Percentiles rank a stretch among this genome's conserved stretches.
Conservation (phyloP, 257 asterid species). For the Solanum dulcamara region DNA sequence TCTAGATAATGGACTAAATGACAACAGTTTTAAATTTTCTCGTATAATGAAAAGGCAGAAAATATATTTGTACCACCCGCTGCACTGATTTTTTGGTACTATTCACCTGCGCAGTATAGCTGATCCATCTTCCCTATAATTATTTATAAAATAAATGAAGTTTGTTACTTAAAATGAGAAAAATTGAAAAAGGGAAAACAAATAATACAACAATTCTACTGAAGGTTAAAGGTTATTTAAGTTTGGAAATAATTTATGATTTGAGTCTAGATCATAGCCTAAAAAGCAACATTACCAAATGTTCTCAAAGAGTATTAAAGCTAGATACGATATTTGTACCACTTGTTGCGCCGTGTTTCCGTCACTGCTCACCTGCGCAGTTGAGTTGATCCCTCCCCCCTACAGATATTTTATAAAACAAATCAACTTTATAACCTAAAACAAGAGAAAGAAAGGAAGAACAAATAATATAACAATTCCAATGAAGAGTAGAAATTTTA, state of each 20-base stretch:
- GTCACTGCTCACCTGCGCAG: not conserved
- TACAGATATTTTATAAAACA: not conserved
- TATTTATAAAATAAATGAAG: too few relatives aligned
- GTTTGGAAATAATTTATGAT: too few relatives aligned
- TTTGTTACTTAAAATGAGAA: not conserved
- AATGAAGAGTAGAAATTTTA: too few relatives aligned
- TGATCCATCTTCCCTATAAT: not conserved
- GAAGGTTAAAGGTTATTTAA: not conserved
- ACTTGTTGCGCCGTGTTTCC: not conserved
- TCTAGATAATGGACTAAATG: not conserved
- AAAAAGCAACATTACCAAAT: not conserved
- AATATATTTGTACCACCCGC: not conserved
- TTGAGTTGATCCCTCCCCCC: not conserved
- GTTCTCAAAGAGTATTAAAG: not conserved
- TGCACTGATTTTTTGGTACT: not conserved
- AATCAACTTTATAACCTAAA: not conserved
- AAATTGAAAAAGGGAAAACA: not conserved
- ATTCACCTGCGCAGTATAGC: not conserved
- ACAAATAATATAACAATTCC: not conserved
- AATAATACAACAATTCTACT: not conserved
- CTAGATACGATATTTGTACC: not conserved
- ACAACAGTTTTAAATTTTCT: not conserved
- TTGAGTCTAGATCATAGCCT: not conserved
- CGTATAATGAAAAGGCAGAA: too few relatives aligned
- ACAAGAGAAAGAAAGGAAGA: not conserved